phyloP scores from a whole-genome alignment of 768 basidiomycete genomes.

The Lentinula sp. region DNA sequence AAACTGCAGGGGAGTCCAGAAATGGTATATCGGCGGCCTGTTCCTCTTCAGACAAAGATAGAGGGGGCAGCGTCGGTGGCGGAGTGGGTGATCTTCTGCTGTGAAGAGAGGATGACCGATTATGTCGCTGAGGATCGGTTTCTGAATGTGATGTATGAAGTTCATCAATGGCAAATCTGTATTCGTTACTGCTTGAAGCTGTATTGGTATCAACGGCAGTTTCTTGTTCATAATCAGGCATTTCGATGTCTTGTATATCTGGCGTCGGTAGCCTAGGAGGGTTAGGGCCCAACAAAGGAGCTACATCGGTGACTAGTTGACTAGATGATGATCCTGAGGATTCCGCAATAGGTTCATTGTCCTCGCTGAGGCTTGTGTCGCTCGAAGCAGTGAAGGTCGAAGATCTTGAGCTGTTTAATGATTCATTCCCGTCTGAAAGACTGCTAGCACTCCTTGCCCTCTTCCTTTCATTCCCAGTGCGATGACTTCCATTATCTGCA shows the following conservation, averaged over 20 bases:
- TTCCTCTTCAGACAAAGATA: conserved; percentile 3
- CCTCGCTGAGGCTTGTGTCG: conserved; percentile 14
- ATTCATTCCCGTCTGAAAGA: conserved; percentile 32
- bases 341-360: conserved; percentile 8
- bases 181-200: conserved; percentile 20
- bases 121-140: conserved; percentile 41
- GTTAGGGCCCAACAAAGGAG: conserved; percentile 7
- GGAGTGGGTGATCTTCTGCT: conserved; percentile 2
- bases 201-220: conserved; percentile 14
- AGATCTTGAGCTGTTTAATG: conserved; percentile 27
- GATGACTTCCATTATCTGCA: conserved; percentile 5
- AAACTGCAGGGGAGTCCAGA: neutral
- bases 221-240: conserved; percentile 33
- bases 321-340: conserved; percentile 9
- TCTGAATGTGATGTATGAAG: conserved; percentile 51
- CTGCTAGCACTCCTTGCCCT: conserved; percentile 50
- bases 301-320: conserved; percentile 8
- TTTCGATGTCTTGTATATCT: conserved; percentile 43
- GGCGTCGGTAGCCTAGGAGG: conserved; percentile 39
- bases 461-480: conserved; percentile 45
- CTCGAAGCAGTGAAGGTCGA: conserved; percentile 27
- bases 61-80: conserved; percentile 8
- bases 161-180: conserved; percentile 41
- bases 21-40: neutral
- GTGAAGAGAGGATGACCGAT: conserved; percentile 7